These are phyloP conservation scores for Suillus lakei DNA, from an alignment of 768 basidiomycete species.

Conservation along the genomic window DNA sequence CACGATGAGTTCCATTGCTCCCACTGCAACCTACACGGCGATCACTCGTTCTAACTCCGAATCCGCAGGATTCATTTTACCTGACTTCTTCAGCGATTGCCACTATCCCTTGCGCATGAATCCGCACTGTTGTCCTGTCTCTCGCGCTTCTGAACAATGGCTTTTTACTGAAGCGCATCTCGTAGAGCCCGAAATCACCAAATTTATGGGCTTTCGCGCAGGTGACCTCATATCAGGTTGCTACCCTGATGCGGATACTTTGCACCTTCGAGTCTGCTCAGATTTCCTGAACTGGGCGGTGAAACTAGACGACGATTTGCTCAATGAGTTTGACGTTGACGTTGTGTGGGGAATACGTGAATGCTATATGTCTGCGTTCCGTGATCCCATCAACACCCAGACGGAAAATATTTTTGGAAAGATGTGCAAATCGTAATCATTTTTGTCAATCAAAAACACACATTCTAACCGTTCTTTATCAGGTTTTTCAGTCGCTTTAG, in stretches of 20 bases:
- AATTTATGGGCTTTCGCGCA: conserved; percentile 48
- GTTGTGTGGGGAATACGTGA: conserved; percentile 34
- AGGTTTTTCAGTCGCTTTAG: conserved; percentile 44
- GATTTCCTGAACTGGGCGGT: conserved; percentile 64
- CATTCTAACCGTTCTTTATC: background rate
- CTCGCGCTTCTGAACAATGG: too few relatives aligned
- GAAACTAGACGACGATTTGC: conserved; percentile 38
- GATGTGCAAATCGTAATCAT: conserved; percentile 39
- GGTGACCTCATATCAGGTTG: conserved; percentile 64
- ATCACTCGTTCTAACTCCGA: too few relatives aligned
- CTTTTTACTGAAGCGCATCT: too few relatives aligned
- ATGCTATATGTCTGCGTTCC: conserved; percentile 33
- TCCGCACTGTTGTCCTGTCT: too few relatives aligned
- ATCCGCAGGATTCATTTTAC: too few relatives aligned
- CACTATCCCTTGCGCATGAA: too few relatives aligned
- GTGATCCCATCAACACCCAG: conserved; percentile 29
- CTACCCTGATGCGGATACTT: conserved; percentile 57
- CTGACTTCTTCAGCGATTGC: too few relatives aligned
- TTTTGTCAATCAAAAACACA: background rate
- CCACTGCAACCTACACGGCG: too few relatives aligned
- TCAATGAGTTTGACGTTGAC: conserved; percentile 23
- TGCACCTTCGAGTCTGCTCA: conserved; percentile 64
- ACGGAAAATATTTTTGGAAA: conserved; percentile 33
- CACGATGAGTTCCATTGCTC: too few relatives aligned
- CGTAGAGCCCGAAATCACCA: conserved; percentile 37